A percentile compares a stretch with the other conserved stretches of the same genome.
Conservation (phyloP, 441 rosid species). For the Gossypium davidsonii region DNA sequence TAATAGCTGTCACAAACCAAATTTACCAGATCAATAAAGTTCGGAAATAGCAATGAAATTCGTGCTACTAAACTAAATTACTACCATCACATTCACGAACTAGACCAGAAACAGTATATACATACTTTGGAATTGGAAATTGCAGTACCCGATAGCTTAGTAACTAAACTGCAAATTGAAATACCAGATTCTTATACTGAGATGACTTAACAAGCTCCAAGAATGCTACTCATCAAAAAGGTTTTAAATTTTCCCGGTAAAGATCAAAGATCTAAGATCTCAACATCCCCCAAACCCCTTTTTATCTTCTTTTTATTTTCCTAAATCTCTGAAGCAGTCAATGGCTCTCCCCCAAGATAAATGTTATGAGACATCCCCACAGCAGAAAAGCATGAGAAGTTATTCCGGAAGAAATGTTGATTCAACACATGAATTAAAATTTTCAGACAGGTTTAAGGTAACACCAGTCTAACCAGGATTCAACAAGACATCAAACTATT, state of each 20-base stretch:
- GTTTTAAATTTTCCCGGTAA: neutral
- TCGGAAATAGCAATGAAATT: neutral
- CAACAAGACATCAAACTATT: neutral
- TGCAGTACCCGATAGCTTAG: neutral
- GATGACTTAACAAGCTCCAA: neutral
- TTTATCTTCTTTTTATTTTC: neutral
- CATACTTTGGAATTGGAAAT: neutral
- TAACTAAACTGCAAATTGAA: neutral
- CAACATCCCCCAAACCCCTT: neutral
- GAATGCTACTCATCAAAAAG: neutral
- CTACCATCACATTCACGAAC: neutral
- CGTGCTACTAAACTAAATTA: neutral
- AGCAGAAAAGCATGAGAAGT: neutral
- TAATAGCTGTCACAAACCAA: conserved; percentile 39
- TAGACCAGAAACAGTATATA: neutral
- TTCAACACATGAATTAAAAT: neutral
- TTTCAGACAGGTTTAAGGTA: conserved; percentile 4
- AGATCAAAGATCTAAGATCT: neutral
- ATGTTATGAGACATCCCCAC: neutral
- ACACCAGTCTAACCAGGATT: neutral
- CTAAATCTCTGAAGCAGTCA: neutral
- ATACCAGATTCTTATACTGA: neutral
- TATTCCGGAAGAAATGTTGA: neutral
- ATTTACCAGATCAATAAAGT: neutral
- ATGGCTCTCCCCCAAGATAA: neutral